These are phyloP conservation scores for Colletotrichum scovillei DNA, from an alignment of 2,329 filamentous ascomycete species.

Conservation along the genomic window DNA sequence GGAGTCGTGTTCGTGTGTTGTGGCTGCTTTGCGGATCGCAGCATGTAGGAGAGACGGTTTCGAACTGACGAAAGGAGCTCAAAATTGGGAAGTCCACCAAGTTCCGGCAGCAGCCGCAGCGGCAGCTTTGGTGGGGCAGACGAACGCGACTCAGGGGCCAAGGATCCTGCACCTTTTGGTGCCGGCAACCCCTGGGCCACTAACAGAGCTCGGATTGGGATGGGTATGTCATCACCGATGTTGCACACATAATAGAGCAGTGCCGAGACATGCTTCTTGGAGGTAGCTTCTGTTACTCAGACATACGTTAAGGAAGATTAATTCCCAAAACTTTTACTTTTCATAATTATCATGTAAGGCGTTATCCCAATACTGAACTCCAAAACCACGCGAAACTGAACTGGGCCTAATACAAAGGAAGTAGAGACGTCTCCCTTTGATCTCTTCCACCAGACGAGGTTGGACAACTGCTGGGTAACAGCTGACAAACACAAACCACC, in stretches of 20 bases:
- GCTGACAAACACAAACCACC: background rate
- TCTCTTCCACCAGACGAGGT: background rate
- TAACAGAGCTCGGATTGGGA: background rate
- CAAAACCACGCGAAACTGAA: background rate
- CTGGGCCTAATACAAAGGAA: background rate
- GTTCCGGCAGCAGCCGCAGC: conserved; percentile 14
- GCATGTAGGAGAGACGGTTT: conserved; percentile 12
- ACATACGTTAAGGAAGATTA: background rate
- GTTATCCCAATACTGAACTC: background rate
- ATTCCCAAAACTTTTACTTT: background rate
- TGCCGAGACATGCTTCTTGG: background rate
- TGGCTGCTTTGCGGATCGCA: conserved; percentile 1
- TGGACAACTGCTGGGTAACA: background rate
- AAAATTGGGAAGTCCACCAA: conserved; percentile 22
- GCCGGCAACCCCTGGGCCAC: conserved; percentile 4
- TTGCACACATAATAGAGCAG: background rate
- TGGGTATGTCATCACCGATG: background rate
- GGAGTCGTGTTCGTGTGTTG: conserved; percentile 11
- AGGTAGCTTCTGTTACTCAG: background rate
- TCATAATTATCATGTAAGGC: background rate
- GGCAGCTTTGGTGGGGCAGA: conserved; percentile 32
- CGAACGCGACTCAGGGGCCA: conserved; percentile 12
- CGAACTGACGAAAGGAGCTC: conserved; percentile 24
- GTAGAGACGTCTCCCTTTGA: background rate
- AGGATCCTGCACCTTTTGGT: conserved; percentile 17